A percentile compares a stretch with the other conserved stretches of the same genome.
Evolutionary conservation across 2,329 filamentous ascomycete genomes (phyloP).

Genomic region (Trichophyton rubrum): DNA sequence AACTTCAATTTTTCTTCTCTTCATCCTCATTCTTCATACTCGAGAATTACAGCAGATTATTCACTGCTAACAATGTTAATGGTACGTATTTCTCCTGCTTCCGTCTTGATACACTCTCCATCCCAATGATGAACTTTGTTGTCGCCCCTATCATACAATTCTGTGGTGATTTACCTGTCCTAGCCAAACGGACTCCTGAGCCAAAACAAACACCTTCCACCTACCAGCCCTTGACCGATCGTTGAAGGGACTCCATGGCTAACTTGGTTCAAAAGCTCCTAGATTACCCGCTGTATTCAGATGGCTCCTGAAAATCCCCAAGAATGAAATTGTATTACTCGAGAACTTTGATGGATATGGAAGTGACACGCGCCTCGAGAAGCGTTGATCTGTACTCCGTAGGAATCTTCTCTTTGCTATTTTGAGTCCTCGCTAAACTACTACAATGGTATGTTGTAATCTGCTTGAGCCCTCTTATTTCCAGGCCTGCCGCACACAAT

Average conservation of each 20-base stretch:
- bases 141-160: constrained; percentile 51
- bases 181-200: constrained; percentile 45
- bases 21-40: not conserved
- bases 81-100: not conserved
- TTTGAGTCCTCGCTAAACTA: not conserved
- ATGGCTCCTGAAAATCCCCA: not conserved
- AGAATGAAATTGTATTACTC: not conserved
- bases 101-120: not conserved
- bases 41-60: not conserved
- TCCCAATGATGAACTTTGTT: constrained; percentile 44
- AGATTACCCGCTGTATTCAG: not conserved
- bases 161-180: constrained; percentile 50
- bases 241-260: not conserved
- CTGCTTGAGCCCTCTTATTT: not conserved
- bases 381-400: too few relatives aligned
- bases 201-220: not conserved
- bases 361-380: too few relatives aligned
- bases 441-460: not conserved
- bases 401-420: constrained; percentile 17
- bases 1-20: not conserved
- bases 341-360: too few relatives aligned
- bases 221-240: not conserved
- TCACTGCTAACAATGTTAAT: not conserved
- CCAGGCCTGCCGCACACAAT: not conserved
- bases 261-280: not conserved